Conservation (phyloP, 2,329 filamentous ascomycete genomes). For the Herpotrichia juniperi region DNA sequence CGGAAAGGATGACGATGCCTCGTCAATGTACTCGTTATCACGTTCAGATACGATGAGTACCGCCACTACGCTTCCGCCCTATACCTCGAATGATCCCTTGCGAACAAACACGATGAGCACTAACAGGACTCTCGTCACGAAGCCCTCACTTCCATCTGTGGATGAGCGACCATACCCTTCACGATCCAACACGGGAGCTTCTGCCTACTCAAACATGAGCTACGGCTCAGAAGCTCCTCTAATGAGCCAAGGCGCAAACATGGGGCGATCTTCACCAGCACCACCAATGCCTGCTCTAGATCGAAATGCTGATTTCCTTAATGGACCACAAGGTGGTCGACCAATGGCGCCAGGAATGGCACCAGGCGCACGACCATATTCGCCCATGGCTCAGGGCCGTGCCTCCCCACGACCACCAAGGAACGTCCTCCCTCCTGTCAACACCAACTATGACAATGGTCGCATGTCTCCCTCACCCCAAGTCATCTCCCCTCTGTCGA, state of each 20-base stretch:
- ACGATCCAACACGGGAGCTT: constrained; percentile 60
- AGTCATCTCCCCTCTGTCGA: constrained; percentile 25
- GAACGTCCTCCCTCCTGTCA: constrained; percentile 34
- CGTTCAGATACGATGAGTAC: constrained; percentile 40
- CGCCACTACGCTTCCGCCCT: constrained; percentile 51
- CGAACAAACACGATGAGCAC: constrained; percentile 59
- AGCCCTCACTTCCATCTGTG: constrained; percentile 52
- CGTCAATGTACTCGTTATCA: constrained; percentile 40
- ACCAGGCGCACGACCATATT: constrained; percentile 26
- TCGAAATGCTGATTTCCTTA: constrained; percentile 36
- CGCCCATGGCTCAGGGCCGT: constrained; percentile 37
- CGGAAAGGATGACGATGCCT: constrained; percentile 49
- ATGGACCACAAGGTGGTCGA: constrained; percentile 19
- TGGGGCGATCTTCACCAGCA: constrained; percentile 54
- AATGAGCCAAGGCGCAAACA: constrained; percentile 63
- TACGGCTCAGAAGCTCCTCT: constrained; percentile 70
- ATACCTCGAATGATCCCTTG: constrained; percentile 58
- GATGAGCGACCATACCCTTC: constrained; percentile 43
- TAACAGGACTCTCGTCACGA: constrained; percentile 29
- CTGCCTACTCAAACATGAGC: constrained; percentile 59
- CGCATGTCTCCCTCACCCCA: constrained; percentile 31
- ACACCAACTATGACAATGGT: constrained; percentile 32
- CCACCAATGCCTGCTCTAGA: constrained; percentile 39
- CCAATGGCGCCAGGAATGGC: constrained; percentile 28
- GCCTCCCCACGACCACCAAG: constrained; percentile 33